Base-by-base conservation (phyloP, 1,139 yeast species). In the Kluyveromyces marxianus region DNA sequence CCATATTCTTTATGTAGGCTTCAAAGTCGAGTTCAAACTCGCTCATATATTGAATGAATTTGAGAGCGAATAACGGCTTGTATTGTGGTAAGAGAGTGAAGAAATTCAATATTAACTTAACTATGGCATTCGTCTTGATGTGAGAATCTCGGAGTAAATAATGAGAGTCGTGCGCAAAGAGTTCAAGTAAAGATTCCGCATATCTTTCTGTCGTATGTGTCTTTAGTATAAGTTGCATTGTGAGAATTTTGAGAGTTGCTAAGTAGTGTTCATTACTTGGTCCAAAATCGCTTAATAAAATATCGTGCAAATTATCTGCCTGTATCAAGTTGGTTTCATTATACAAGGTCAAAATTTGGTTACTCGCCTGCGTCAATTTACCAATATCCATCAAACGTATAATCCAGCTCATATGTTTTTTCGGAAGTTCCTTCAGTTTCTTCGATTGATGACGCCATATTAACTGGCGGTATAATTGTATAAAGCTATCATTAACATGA, bases 21-120 rank as follows among this genome's bases (percentile, higher is more conserved):
- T 50, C 52, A 42, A 57, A 55, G 6, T 46, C 37, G 10, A 60
- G 44, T 10, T 54, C 49, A 41, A 51, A 61, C 40, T 54, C 56
- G 8, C 45, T 43, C 26, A 58, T 44, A 30, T 63, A 63, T 44
- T 63, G 64, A 27, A 60, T 41, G 46, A 61, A 57, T 45, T 64
- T 64, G 35, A 63, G 44, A 2, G 63, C 64, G 40, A 60, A 58
- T 24, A 62, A 46, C 3, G 54, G 47, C 48, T 56, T 59, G 26
- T 46, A 50, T 4, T 47, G 41, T 6, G 61, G 54, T 31, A 55
- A 40, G 8, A 53, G 34, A 2, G 58, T 49, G 36, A 54, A 61
- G 34, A 59, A 48, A 47, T 60, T 60, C 28, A 64, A 50, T n/a
- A 63, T 29, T 2, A 62, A 42, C 48, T 62, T 62, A 3, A 53